Evolutionary conservation across 192 early-diverging fungal genomes (phyloP).

Genomic region (Linnemannia exigua): DNA sequence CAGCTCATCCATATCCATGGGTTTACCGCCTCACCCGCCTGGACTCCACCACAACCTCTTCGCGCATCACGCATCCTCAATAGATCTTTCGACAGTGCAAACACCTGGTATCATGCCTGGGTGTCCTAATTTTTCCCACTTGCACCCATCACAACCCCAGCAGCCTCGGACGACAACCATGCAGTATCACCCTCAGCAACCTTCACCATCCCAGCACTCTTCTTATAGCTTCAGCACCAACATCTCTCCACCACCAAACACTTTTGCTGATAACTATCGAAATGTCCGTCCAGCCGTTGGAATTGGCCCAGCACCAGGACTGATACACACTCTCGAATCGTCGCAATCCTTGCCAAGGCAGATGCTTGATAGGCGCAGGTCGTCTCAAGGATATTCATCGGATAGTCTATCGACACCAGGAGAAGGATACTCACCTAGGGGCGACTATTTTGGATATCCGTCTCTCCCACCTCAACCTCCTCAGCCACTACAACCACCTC

Average conservation of each 20-base stretch:
- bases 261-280: background rate
- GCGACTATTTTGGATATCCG: slow-evolving; percentile 2
- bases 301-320: background rate
- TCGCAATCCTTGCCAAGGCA: background rate
- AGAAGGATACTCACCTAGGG: background rate
- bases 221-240: background rate
- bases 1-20: background rate
- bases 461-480: background rate
- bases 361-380: background rate
- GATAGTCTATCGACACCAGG: background rate
- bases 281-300: background rate
- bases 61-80: background rate
- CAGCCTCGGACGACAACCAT: background rate
- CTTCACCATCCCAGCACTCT: background rate
- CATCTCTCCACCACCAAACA: background rate
- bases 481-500: background rate
- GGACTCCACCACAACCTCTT: background rate
- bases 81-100: background rate
- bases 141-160: background rate
- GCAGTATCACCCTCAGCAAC: slow-evolving; percentile 4
- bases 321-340: background rate
- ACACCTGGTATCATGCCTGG: background rate
- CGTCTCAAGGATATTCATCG: background rate
- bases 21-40: background rate
- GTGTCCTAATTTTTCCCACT: background rate